These are phyloP conservation scores for Globisporangium canariense DNA, from an alignment of 352 stramenopile genomes.

Conservation along the genomic window DNA sequence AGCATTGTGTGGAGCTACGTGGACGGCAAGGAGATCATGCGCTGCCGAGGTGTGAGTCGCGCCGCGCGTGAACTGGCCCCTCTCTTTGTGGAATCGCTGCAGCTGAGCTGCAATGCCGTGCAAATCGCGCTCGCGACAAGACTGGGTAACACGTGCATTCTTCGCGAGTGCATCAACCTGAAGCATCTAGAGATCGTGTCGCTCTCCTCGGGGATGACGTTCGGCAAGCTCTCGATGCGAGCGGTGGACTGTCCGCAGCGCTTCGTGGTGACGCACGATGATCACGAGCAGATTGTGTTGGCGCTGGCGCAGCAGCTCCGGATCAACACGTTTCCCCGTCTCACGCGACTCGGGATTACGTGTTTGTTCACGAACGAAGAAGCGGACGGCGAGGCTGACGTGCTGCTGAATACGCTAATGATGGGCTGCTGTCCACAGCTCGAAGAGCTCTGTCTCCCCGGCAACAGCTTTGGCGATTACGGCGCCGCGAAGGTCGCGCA, in stretches of 20 bases:
- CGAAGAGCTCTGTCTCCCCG: slow-evolving; percentile 74
- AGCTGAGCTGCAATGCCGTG: slow-evolving; percentile 77
- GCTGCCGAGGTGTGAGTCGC: slow-evolving; percentile 51
- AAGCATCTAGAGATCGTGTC: slow-evolving; percentile 74
- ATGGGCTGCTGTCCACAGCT: slow-evolving; percentile 70
- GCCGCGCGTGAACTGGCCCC: slow-evolving; percentile 38
- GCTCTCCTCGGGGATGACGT: slow-evolving; percentile 76
- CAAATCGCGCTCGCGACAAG: slow-evolving; percentile 53
- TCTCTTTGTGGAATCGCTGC: slow-evolving; percentile 66
- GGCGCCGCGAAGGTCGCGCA: slow-evolving; percentile 77
- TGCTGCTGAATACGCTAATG: slow-evolving; percentile 80
- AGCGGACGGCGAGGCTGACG: slow-evolving; percentile 76
- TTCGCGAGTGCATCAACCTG: slow-evolving; percentile 65
- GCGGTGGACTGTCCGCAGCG: slow-evolving; percentile 80
- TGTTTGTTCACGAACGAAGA: slow-evolving; percentile 87
- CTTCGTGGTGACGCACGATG: slow-evolving; percentile 84
- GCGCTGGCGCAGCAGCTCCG: slow-evolving; percentile 67
- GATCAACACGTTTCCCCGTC: slow-evolving; percentile 44
- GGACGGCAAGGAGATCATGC: slow-evolving; percentile 77
- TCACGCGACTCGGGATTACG: slow-evolving; percentile 65
- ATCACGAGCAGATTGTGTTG: slow-evolving; percentile 84
- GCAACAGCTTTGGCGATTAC: slow-evolving; percentile 86
- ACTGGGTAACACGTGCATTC: slow-evolving; percentile 30
- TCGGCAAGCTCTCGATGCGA: slow-evolving; percentile 82
- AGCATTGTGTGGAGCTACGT: slow-evolving; percentile 80